A percentile compares a stretch with the other conserved stretches of the same genome.
Evolutionary conservation across 257 asterid species (phyloP).

Genomic region (Cynanchum wilfordii): DNA sequence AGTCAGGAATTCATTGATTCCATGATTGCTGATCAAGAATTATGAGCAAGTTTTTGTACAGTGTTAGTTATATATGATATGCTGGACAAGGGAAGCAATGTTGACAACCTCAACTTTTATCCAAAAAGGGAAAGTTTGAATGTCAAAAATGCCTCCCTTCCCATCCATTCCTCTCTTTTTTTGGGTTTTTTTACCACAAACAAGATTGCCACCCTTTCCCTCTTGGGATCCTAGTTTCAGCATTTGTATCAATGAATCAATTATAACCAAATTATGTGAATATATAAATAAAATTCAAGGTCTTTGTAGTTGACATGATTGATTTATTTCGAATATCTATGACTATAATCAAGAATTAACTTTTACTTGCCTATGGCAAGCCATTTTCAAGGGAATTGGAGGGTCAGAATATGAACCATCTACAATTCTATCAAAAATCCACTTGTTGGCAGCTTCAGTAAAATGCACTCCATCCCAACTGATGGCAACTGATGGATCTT

Average conservation of each 20-base stretch:
- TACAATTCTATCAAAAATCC: conserved; percentile 57
- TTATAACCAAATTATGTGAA: neutral
- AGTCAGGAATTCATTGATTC: neutral
- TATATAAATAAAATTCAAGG: too few relatives aligned
- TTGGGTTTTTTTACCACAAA: too few relatives aligned
- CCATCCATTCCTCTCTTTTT: too few relatives aligned
- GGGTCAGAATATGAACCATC: conserved; percentile 76
- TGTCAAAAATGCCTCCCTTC: too few relatives aligned
- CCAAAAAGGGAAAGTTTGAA: too few relatives aligned
- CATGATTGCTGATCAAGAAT: neutral
- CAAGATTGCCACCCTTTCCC: too few relatives aligned
- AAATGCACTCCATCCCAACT: conserved; percentile 89
- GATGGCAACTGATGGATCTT: conserved; percentile 51
- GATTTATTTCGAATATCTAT: too few relatives aligned
- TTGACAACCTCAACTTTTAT: too few relatives aligned
- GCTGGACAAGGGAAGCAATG: neutral
- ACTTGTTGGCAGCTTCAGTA: conserved; percentile 74
- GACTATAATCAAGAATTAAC: neutral
- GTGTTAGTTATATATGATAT: neutral
- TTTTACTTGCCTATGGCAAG: conserved; percentile 37
- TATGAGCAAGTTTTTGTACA: neutral
- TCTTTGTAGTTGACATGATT: too few relatives aligned
- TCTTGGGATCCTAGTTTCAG: neutral
- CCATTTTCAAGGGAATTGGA: conserved; percentile 50
- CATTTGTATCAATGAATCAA: neutral